A percentile compares a stretch with the other conserved stretches of the same genome.
Conservation (phyloP, 352 stramenopile genomes). For the Pythium diclinum region DNA sequence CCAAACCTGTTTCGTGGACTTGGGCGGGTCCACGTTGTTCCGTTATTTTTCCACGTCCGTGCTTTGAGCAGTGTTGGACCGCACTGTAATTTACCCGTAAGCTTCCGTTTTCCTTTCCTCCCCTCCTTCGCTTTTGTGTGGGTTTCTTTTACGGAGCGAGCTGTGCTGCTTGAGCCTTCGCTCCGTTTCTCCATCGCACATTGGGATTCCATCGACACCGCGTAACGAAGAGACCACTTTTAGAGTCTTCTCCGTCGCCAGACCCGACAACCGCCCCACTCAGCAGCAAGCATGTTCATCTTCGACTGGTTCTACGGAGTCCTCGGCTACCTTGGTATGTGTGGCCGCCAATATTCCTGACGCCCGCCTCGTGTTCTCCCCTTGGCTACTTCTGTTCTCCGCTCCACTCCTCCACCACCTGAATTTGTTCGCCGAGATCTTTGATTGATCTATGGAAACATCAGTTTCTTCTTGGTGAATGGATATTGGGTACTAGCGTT, state of each 20-base stretch:
- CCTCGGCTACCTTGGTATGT: slow-evolving; percentile 90
- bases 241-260: slow-evolving; percentile 20
- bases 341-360: not conserved
- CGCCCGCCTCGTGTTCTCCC: not conserved
- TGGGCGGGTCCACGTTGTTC: slow-evolving; percentile 10
- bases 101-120: slow-evolving; percentile 17
- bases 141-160: slow-evolving; percentile 1
- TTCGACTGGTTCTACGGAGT: slow-evolving; percentile 96
- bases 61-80: not conserved
- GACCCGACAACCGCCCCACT: slow-evolving; percentile 1
- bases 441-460: not conserved
- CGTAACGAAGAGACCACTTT: slow-evolving; percentile 25
- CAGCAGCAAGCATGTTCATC: slow-evolving; percentile 81
- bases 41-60: slow-evolving; percentile 2
- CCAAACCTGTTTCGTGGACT: slow-evolving; percentile 51
- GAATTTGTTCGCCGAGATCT: not conserved
- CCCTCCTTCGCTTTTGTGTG: slow-evolving; percentile 19
- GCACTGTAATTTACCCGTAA: slow-evolving; percentile 21
- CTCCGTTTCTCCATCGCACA: slow-evolving; percentile 21
- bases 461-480: not conserved
- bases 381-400: not conserved
- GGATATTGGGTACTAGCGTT: not conserved
- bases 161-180: not conserved
- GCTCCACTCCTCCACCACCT: not conserved
- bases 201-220: slow-evolving; percentile 20